These are phyloP conservation scores for Drechslerella stenobrocha DNA, from an alignment of 2,329 filamentous ascomycete genomes.

Conservation along the genomic window DNA sequence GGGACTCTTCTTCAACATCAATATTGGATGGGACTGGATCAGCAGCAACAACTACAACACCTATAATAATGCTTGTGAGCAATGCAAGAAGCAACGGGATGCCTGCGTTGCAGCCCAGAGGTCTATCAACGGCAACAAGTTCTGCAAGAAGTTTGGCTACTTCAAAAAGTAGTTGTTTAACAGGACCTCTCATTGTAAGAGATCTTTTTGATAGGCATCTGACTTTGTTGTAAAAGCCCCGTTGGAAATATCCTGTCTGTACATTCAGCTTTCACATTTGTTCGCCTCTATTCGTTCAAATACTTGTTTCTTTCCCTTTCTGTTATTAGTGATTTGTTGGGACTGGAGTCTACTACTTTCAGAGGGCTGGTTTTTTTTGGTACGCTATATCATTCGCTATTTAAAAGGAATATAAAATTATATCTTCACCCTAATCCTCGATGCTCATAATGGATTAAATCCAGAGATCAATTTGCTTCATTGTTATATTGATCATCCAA, in stretches of 20 bases:
- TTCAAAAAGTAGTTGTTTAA: slow-evolving; percentile 3
- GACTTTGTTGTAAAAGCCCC: slow-evolving; percentile 12
- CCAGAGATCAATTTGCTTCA: no score
- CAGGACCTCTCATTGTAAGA: no score
- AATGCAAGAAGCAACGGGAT: slow-evolving; percentile 40
- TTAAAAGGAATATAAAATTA: no score
- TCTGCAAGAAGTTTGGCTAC: slow-evolving; percentile 37
- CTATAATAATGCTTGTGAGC: slow-evolving; percentile 36
- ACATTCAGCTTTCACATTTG: slow-evolving; percentile 1
- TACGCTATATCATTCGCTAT: no score
- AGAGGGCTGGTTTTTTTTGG: no score
- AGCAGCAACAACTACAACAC: slow-evolving; percentile 25
- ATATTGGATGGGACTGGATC: slow-evolving; percentile 28
- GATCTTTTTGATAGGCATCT: background rate
- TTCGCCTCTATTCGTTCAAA: slow-evolving; percentile 16
- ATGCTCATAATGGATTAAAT: no score
- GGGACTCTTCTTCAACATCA: slow-evolving; percentile 6
- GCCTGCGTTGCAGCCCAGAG: slow-evolving; percentile 31
- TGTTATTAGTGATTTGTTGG: slow-evolving; percentile 8
- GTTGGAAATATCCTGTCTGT: slow-evolving; percentile 1
- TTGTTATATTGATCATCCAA: no score
- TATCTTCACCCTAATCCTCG: no score
- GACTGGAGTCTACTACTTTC: slow-evolving; percentile 46
- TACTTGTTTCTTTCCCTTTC: background rate
- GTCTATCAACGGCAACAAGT: slow-evolving; percentile 19